Evolutionary conservation across 148 eudicot genomes (phyloP).

Genomic region (Dysphania ambrosioides): DNA sequence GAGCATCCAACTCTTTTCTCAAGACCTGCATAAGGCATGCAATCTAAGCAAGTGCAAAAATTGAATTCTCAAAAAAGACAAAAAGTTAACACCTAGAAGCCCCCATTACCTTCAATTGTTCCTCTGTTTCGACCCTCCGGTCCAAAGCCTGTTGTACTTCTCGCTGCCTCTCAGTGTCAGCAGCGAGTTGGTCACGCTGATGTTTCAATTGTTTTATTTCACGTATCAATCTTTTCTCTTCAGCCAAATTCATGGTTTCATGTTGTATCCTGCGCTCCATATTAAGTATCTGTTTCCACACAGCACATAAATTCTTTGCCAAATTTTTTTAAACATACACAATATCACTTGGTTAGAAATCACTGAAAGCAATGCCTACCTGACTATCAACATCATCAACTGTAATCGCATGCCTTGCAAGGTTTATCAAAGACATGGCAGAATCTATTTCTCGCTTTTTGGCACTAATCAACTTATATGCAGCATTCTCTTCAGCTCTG

Average conservation of each 20-base stretch:
- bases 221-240: slow-evolving; percentile 76
- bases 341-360: not conserved
- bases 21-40: slow-evolving; percentile 40
- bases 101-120: slow-evolving; percentile 56
- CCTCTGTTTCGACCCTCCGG: slow-evolving; percentile 57
- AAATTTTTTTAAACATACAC: not conserved
- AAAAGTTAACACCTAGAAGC: not conserved
- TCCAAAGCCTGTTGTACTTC: slow-evolving; percentile 72
- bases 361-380: slow-evolving; percentile 39
- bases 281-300: slow-evolving; percentile 47
- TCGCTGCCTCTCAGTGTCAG: slow-evolving; percentile 57
- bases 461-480: slow-evolving; percentile 43
- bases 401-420: slow-evolving; percentile 72
- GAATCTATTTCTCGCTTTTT: slow-evolving; percentile 72
- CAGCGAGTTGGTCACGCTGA: slow-evolving; percentile 57
- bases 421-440: slow-evolving; percentile 55
- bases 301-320: slow-evolving; percentile 5
- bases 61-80: not conserved
- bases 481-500: slow-evolving; percentile 52
- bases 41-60: slow-evolving; percentile 5
- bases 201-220: slow-evolving; percentile 79
- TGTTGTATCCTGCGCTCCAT: slow-evolving; percentile 79
- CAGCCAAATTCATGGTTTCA: slow-evolving; percentile 69
- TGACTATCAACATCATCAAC: slow-evolving; percentile 58
- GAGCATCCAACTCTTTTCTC: slow-evolving; percentile 62